Percentiles rank a stretch among this genome's conserved stretches.
Conservation (phyloP, 768 basidiomycete species). For the Cubamyces sp. region DNA sequence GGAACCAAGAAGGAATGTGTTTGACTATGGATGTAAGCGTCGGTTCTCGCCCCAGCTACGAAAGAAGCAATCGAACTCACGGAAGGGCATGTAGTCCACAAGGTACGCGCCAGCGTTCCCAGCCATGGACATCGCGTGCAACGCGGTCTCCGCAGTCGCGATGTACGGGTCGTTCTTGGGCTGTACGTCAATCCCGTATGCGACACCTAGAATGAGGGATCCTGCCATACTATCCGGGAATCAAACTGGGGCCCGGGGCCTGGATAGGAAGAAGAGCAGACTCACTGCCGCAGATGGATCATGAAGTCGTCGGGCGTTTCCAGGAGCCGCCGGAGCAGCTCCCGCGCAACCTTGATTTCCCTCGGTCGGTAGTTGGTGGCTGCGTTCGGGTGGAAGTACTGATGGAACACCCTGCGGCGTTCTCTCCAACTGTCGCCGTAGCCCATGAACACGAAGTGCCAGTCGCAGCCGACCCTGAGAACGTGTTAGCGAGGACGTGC, state of each 20-base stretch:
- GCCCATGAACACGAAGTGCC: slow-evolving; percentile 44
- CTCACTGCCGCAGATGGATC: slow-evolving; percentile 43
- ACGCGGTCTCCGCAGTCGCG: slow-evolving; percentile 43
- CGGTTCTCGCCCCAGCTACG: neutral
- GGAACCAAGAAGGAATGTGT: slow-evolving; percentile 33
- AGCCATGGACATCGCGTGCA: slow-evolving; percentile 39
- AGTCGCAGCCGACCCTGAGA: slow-evolving; percentile 47
- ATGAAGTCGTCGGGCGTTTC: slow-evolving; percentile 45
- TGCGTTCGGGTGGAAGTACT: slow-evolving; percentile 45
- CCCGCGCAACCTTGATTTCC: slow-evolving; percentile 36
- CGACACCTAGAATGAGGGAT: slow-evolving; percentile 44
- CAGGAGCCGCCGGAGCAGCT: slow-evolving; percentile 38
- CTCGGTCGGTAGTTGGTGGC: slow-evolving; percentile 37
- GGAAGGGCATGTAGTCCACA: slow-evolving; percentile 45
- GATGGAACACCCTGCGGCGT: slow-evolving; percentile 45
- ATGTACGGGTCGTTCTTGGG: slow-evolving; percentile 50
- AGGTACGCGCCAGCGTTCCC: slow-evolving; percentile 48
- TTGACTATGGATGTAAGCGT: slow-evolving; percentile 20
- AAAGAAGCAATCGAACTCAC: slow-evolving; percentile 26
- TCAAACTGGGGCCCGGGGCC: slow-evolving; percentile 7
- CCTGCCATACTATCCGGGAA: slow-evolving; percentile 43
- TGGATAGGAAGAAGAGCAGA: neutral
- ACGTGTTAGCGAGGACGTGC: neutral
- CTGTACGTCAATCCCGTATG: slow-evolving; percentile 50
- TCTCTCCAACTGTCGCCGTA: slow-evolving; percentile 49